Base-by-base conservation (phyloP, 495 filamentous ascomycete species). In the Extremus antarcticus region DNA sequence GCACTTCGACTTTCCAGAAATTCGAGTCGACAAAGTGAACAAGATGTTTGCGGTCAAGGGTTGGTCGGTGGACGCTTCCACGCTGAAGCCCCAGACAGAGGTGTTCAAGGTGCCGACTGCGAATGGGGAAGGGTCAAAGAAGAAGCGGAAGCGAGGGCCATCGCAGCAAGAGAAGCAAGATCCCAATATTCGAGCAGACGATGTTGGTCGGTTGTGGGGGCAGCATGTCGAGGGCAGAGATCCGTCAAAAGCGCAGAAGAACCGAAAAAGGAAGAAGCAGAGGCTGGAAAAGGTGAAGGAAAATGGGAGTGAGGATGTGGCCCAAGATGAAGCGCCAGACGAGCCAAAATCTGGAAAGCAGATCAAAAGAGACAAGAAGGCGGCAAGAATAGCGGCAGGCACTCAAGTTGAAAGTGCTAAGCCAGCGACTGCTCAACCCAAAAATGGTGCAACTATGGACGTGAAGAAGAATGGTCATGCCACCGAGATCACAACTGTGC, bases 31-130 rank as follows among this genome's bases (percentile, higher is more conserved):
- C 4, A 35, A 35, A 4, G 29, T 35, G n/a, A n/a, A n/a, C 29
- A 35, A 35, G 29, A 96, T 98, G 92, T 98, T 98, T 67, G 81
- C 90, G 3, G 90, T 96, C 51, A 86, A 86, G 59, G 92, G 91
- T 57, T 94, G 90, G 87, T 85, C 86, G 20, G 73, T 96, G 23
- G 77, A 87, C 56, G 76, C 81, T 50, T 76, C 80, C 60, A 73
- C 72, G 46, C 78, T 90, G 49, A 87, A 85, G 69, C 68, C 78
- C 21, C 89, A 95, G 71, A 76, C 70, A 25, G 75, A 80, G 25
- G 62, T 46, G 1, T 39, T 54, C 32, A 53, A 57, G 50, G 29
- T 68, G 29, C 39, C 53, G 3, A 66, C 73, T 13, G 69, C 67
- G 16, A 39, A 54, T 16, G 59, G 57, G 20, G 47, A 47, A 22